Percentiles rank a stretch among this genome's conserved stretches.
phyloP scores from a whole-genome alignment of 2,329 filamentous ascomycete genomes.

The Nothophoma quercina region DNA sequence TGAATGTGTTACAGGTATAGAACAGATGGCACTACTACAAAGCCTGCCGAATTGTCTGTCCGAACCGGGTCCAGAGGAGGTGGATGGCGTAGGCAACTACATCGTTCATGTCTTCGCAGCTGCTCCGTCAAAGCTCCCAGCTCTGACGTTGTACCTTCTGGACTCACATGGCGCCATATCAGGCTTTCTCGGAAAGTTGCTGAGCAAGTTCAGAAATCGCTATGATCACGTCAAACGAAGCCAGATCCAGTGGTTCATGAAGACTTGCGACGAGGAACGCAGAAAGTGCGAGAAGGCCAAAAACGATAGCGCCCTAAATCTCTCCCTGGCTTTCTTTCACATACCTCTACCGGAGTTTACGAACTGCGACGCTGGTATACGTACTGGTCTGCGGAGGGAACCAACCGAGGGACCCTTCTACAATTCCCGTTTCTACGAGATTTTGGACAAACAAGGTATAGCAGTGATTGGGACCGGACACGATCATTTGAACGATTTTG shows the following conservation, averaged over 20 bases:
- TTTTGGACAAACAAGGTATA: conserved; percentile 80
- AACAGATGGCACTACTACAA: conserved; percentile 27
- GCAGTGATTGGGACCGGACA: conserved; percentile 88
- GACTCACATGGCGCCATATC: conserved; percentile 88
- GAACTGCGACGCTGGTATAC: conserved; percentile 60
- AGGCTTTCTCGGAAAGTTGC: too few relatives aligned
- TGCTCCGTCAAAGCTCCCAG: conserved; percentile 21
- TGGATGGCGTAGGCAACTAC: conserved; percentile 95
- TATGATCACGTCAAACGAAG: conserved; percentile 94
- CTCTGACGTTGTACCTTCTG: conserved; percentile 79
- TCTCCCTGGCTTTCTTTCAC: conserved; percentile 93
- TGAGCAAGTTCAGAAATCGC: conserved; percentile 82
- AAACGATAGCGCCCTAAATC: conserved; percentile 84
- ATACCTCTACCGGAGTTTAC: conserved; percentile 90
- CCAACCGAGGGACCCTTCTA: conserved; percentile 81
- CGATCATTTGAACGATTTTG: conserved; percentile 96
- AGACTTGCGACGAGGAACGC: conserved; percentile 71
- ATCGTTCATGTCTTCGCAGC: conserved; percentile 85
- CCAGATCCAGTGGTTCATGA: conserved; percentile 91
- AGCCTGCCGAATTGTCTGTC: conserved; percentile 81
- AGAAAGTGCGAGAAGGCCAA: conserved; percentile 66
- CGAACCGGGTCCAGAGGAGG: conserved; percentile 76
- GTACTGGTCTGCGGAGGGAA: conserved; percentile 78
- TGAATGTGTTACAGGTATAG: conserved; percentile 21
- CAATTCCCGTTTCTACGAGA: conserved; percentile 90